Conservation (phyloP, 805 yeast genomes). For the Starmera pachycereana region DNA sequence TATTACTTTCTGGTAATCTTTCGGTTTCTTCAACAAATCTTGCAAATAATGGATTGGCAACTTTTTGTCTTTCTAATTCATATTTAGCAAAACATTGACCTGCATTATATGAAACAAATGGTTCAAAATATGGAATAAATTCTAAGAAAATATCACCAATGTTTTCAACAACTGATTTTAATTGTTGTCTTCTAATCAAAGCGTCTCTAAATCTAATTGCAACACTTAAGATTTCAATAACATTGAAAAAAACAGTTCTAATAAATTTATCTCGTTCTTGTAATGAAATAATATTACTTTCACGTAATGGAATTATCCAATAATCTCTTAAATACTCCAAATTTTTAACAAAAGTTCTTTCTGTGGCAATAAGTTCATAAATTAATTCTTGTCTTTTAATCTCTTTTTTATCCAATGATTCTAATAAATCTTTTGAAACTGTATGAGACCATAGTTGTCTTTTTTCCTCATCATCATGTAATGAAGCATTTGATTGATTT, state of each 20-base stretch:
- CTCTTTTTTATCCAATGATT: constrained; percentile 70
- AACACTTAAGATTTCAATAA: constrained; percentile 74
- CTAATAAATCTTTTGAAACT: constrained; percentile 72
- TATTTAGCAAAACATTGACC: constrained; percentile 92
- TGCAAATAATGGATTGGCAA: constrained; percentile 85
- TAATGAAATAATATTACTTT: constrained; percentile 79
- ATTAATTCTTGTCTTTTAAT: constrained; percentile 92
- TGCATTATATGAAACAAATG: constrained; percentile 89
- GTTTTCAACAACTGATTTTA: constrained; percentile 71
- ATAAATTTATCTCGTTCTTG: constrained; percentile 85
- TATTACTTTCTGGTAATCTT: constrained; percentile 73
- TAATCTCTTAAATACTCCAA: constrained; percentile 87
- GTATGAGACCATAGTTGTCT: constrained; percentile 91
- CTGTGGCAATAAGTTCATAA: constrained; percentile 88
- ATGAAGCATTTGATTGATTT: constrained; percentile 58
- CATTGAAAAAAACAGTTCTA: constrained; percentile 84
- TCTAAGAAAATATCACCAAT: constrained; percentile 85
- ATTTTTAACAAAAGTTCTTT: constrained; percentile 91
- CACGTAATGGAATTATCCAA: constrained; percentile 85
- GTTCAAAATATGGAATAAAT: constrained; percentile 78
- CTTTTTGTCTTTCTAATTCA: constrained; percentile 89
- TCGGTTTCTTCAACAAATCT: constrained; percentile 88
- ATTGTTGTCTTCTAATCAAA: constrained; percentile 75
- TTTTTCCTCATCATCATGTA: constrained; percentile 68
- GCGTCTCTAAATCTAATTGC: constrained; percentile 85